These are phyloP conservation scores for Fusarium albidum DNA, from an alignment of 2,329 filamentous ascomycete species.

Conservation along the genomic window DNA sequence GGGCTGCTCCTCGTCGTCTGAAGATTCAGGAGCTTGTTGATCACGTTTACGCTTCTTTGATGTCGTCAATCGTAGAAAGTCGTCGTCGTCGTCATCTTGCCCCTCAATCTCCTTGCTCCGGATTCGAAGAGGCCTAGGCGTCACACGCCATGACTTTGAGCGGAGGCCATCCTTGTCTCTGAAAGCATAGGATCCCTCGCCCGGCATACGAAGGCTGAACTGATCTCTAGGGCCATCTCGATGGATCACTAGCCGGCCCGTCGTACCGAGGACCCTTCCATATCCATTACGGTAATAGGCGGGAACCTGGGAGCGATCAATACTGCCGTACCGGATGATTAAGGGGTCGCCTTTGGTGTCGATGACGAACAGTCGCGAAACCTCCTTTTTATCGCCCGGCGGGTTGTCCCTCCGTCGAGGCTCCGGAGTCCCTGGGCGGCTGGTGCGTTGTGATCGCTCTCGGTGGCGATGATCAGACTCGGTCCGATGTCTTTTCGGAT, in stretches of 20 bases:
- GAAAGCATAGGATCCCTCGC: slow-evolving; percentile 46
- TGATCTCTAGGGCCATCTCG: slow-evolving; percentile 65
- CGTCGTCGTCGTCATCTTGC: slow-evolving; percentile 44
- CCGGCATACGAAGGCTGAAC: slow-evolving; percentile 58
- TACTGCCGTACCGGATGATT: slow-evolving; percentile 76
- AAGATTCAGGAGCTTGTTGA: slow-evolving; percentile 47
- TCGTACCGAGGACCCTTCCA: slow-evolving; percentile 75
- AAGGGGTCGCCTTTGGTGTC: slow-evolving; percentile 82
- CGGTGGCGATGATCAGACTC: slow-evolving; percentile 21
- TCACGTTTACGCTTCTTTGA: slow-evolving; percentile 54
- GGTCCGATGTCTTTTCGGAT: slow-evolving; percentile 27
- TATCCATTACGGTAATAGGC: slow-evolving; percentile 73
- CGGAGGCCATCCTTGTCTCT: slow-evolving; percentile 58
- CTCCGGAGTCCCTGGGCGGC: slow-evolving; percentile 12
- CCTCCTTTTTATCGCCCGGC: slow-evolving; percentile 12
- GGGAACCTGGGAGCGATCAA: slow-evolving; percentile 77
- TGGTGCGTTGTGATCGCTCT: slow-evolving; percentile 11
- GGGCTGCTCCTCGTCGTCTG: slow-evolving; percentile 57
- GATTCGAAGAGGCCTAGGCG: slow-evolving; percentile 51
- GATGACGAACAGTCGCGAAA: slow-evolving; percentile 58
- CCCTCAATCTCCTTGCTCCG: slow-evolving; percentile 39
- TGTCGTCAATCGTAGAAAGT: slow-evolving; percentile 58
- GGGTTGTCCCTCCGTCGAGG: slow-evolving; percentile 10
- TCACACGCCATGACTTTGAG: slow-evolving; percentile 50
- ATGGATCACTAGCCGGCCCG: slow-evolving; percentile 70